Evolutionary conservation across 1,139 yeast genomes (phyloP), one percentile per base, ranked within the genome.

Genomic region (Candida buenavistaensis): DNA sequence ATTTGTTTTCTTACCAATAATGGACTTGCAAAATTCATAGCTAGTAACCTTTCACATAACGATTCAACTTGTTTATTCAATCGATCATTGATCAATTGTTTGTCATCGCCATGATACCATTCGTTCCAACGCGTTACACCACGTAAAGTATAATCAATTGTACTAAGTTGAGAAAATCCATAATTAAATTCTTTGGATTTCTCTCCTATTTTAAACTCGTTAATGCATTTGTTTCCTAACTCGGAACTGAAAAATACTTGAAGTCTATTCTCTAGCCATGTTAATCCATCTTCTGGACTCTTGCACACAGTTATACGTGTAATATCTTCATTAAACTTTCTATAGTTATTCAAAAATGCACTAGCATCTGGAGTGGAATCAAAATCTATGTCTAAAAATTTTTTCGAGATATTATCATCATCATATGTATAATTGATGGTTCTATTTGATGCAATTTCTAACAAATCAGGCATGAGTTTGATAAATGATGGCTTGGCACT

Each of bases 91-190:
- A 77, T 75, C 12, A 65, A 68, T 24, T 78, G 78, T 45, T 78
- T 78, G 51, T 87, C 94, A 3, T 75, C 74, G 3, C 76, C 78
- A 28, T 60, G 62, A 52, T 88, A 89, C 96, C 97, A 90, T 19
- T 89, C 82, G 51, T 89, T 80, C 97, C 98, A 92, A 51, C 99
- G 76, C n/a, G 94, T 80, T 24, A 94, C 83, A 25, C 98, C 98
- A 43, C 96, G 75, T 20, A 92, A 78, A 46, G 95, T 83, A 27
- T 95, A 84, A 58, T 92, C 98, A 25, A 89, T 87, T 17, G 89
- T 78, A 53, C 82, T 82, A 45, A 92, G 80, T 52, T 90, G 97
- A 0, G 96, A 77, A 38, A 82, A 75, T 0, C 95, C 94, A 44
- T 79, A 74, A 37, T 85, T 75, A 52, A 80, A 85, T 3, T 92